Conservation (phyloP, 805 yeast species). For the Wickerhamiella musiphila region DNA sequence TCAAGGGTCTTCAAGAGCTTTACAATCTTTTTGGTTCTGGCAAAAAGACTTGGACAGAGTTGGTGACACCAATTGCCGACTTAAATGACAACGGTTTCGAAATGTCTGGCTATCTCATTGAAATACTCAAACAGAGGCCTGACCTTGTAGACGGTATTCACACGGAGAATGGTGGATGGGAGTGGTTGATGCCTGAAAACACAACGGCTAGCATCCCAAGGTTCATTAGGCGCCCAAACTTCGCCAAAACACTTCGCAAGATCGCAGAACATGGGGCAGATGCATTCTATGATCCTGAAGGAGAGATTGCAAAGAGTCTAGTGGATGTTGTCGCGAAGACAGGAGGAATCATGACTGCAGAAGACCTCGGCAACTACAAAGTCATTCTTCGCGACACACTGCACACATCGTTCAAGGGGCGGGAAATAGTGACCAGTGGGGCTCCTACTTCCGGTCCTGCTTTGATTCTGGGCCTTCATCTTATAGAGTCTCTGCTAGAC, state of each 20-base stretch:
- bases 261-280: constrained; percentile 66
- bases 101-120: neutral
- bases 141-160: too few relatives aligned
- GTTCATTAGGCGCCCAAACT: constrained; percentile 28
- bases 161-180: constrained; percentile 18
- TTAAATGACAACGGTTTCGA: constrained; percentile 50
- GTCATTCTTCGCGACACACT: constrained; percentile 32
- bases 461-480: constrained; percentile 51
- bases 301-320: constrained; percentile 49
- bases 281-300: constrained; percentile 70
- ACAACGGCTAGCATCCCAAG: constrained; percentile 1
- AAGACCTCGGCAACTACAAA: constrained; percentile 52
- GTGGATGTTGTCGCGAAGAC: constrained; percentile 30
- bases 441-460: constrained; percentile 83
- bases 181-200: constrained; percentile 15
- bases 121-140: too few relatives aligned
- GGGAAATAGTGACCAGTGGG: constrained; percentile 36
- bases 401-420: constrained; percentile 25
- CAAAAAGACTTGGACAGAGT: constrained; percentile 47
- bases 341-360: constrained; percentile 49
- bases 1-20: constrained; percentile 61
- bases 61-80: constrained; percentile 59
- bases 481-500: constrained; percentile 33
- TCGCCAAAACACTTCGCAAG: constrained; percentile 48
- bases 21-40: constrained; percentile 53